Base-by-base conservation (phyloP, 2,329 filamentous ascomycete genomes). In the Venturia carpophila region DNA sequence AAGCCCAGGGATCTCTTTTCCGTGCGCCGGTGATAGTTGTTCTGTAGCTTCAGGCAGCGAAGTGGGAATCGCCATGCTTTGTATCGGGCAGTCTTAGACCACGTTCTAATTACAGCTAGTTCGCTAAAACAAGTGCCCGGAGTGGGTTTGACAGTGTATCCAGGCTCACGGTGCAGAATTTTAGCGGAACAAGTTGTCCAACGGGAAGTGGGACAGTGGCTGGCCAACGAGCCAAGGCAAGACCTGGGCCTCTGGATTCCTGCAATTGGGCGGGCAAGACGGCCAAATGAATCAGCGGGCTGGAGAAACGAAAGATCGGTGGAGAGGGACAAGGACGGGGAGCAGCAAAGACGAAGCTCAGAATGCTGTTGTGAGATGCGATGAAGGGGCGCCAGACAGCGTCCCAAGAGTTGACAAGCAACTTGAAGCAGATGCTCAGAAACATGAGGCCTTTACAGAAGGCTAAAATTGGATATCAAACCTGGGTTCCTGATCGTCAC, bases 61-160 rank as follows among this genome's bases (percentile, higher is more conserved):
- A 34, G 52, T 37, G 30, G 52, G 52, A 39, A 37, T 37, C n/a
- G 52, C 52, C 52, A 58, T 58, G 30, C 19, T 58, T 58, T 58
- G 30, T 58, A 58, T 37, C 52, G 30, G 15, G 21, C 37, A 37
- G 30, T 58, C 15, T 37, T 13, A 58, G 49, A 34, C 30, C 15
- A 17, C 11, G 27, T 4, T 56, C 49, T 56, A 56, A 56, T 56
- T 56, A 56, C 24, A 37, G 49, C 19, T 27, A 10, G 11, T 19
- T 37, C 27, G 30, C 52, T 58, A 58, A 37, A 55, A 37, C 30
- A 58, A 37, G 19, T 17, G 27, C 19, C 52, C 52, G 52, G 9
- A 37, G 52, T 30, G 30, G 5, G 52, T 58, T 58, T 58, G 52
- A 58, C 52, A 52, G 21, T 27, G 47, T 41, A 2, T 47, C 45